phyloP scores from a whole-genome alignment of 495 filamentous ascomycete genomes.

The Eremomyces bilateralis region DNA sequence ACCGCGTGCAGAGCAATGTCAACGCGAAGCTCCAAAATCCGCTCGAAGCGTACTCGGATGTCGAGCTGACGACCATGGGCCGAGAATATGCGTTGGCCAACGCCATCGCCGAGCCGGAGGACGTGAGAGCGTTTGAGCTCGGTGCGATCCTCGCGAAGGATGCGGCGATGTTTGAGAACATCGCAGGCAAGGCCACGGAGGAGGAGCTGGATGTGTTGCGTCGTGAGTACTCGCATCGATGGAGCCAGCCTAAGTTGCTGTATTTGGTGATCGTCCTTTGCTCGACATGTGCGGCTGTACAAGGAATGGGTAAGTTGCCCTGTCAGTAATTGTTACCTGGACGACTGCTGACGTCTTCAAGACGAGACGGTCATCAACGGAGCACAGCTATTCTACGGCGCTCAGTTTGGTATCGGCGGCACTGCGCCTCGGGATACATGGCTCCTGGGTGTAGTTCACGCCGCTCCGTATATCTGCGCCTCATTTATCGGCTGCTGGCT shows the following conservation, averaged over 20 bases:
- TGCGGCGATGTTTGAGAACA: conserved; percentile 26
- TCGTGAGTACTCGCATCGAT: conserved; percentile 43
- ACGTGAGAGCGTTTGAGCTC: conserved; percentile 46
- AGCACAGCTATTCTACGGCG: conserved; percentile 44
- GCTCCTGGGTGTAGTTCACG: conserved; percentile 47
- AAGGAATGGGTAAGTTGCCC: conserved; percentile 36
- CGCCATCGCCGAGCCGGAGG: conserved; percentile 37
- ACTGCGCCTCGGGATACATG: conserved; percentile 19
- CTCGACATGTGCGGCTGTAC: conserved; percentile 41
- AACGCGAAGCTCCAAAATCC: conserved; percentile 50
- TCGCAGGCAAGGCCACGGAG: conserved; percentile 27
- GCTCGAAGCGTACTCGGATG: conserved; percentile 36
- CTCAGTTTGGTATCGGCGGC: conserved; percentile 43
- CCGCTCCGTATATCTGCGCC: conserved; percentile 50
- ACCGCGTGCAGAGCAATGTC: conserved; percentile 28
- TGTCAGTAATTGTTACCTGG: conserved; percentile 10
- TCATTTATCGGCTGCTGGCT: conserved; percentile 67
- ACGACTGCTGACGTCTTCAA: conserved; percentile 36
- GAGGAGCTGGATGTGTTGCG: conserved; percentile 35
- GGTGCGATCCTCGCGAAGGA: conserved; percentile 51
- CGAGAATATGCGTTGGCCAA: conserved; percentile 42
- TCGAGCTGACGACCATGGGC: conserved; percentile 38
- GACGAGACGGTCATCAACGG: conserved; percentile 67
- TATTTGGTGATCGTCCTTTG: conserved; percentile 45
- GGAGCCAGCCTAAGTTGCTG: conserved; percentile 49